Conservation (phyloP, 805 yeast genomes). For the Saccharomycopsis malanga region DNA sequence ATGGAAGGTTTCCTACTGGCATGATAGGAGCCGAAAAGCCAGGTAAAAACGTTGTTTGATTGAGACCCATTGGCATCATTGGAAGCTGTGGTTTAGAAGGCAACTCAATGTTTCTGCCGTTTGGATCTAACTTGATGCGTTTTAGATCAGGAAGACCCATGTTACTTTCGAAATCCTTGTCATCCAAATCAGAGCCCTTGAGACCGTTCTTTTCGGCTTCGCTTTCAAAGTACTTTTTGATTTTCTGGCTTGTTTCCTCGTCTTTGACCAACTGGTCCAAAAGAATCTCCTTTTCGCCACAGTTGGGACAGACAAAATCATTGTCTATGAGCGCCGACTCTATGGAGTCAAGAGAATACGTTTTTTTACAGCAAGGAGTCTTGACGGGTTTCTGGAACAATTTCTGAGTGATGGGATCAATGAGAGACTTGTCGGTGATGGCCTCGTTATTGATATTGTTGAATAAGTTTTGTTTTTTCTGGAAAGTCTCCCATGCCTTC, state of each 20-base stretch:
- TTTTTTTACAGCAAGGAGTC: constrained; percentile 71
- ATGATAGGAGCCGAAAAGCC: constrained; percentile 20
- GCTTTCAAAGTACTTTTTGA: constrained; percentile 43
- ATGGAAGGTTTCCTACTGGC: constrained; percentile 10
- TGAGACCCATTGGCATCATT: not conserved
- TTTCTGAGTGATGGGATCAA: constrained; percentile 65
- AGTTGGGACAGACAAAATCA: constrained; percentile 88
- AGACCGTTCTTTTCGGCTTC: constrained; percentile 30
- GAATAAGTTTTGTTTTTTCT: constrained; percentile 43
- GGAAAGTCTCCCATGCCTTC: constrained; percentile 83
- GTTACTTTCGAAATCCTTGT: constrained; percentile 7
- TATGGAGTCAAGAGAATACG: constrained; percentile 53
- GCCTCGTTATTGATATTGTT: constrained; percentile 14
- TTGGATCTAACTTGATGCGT: constrained; percentile 13
- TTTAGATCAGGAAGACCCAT: constrained; percentile 19
- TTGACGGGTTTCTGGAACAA: constrained; percentile 64
- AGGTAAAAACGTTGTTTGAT: constrained; percentile 6
- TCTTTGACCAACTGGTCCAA: constrained; percentile 66
- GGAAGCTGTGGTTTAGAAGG: constrained; percentile 20
- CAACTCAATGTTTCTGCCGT: constrained; percentile 6
- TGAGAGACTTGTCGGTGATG: constrained; percentile 44
- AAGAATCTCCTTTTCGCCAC: constrained; percentile 64
- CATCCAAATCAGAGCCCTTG: constrained; percentile 23
- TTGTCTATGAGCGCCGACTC: constrained; percentile 65
- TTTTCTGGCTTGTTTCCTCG: constrained; percentile 47